Evolutionary conservation across 2,329 filamentous ascomycete species (phyloP).

Genomic region (Fusarium avenaceum): DNA sequence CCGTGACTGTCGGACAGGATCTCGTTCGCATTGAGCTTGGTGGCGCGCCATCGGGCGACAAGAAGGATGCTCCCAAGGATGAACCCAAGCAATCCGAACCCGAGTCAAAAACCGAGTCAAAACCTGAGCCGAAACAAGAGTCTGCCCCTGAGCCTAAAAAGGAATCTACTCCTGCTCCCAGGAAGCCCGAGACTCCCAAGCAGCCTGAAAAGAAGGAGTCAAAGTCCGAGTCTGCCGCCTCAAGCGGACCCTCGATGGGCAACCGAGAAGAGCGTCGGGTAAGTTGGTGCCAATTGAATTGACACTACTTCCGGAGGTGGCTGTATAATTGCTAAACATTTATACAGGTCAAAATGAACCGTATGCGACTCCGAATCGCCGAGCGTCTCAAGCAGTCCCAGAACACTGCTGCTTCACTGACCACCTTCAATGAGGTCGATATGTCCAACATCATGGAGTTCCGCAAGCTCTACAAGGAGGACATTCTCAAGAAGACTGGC

Average conservation of each 20-base stretch:
- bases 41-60: conserved; percentile 61
- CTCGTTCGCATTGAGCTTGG: conserved; percentile 88
- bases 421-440: conserved; percentile 99
- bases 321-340: conserved; percentile 15
- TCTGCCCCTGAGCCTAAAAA: conserved; percentile 54
- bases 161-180: conserved; percentile 46
- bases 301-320: background rate
- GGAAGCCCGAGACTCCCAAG: conserved; percentile 44
- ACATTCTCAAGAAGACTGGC: conserved; percentile 93
- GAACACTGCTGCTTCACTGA: conserved; percentile 96
- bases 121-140: conserved; percentile 53
- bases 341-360: conserved; percentile 96
- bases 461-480: conserved; percentile 97
- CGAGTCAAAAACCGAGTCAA: conserved; percentile 55
- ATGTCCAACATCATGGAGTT: conserved; percentile 99
- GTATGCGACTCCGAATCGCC: conserved; percentile 96
- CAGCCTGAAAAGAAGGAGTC: conserved; percentile 49
- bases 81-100: conserved; percentile 49
- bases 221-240: conserved; percentile 39
- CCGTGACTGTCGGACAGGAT: conserved; percentile 93
- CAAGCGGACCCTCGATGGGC: conserved; percentile 64
- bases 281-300: conserved; percentile 55
- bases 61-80: conserved; percentile 54
- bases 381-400: conserved; percentile 99
- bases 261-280: conserved; percentile 90